A percentile compares a stretch with the other conserved stretches of the same genome.
These are phyloP conservation scores for Erucastrum elatum DNA, from an alignment of 345 rosid species.

Conservation along the genomic window DNA sequence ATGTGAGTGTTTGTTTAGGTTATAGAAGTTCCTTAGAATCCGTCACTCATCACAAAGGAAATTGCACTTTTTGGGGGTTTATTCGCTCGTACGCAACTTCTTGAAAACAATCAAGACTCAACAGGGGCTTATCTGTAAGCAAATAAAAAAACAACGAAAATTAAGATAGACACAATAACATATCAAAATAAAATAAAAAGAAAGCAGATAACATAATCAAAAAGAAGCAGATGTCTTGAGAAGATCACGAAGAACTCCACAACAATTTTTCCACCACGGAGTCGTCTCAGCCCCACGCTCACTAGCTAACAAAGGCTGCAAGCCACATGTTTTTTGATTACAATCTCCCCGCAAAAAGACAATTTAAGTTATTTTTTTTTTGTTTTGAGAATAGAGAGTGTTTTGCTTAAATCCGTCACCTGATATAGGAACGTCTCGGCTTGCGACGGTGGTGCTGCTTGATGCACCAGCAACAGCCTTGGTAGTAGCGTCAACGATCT, in stretches of 20 bases:
- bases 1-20: background rate
- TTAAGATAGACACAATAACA: constrained; percentile 26
- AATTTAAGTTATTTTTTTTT: background rate
- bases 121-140: constrained; percentile 18
- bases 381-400: background rate
- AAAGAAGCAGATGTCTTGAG: constrained; percentile 32
- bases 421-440: constrained; percentile 36
- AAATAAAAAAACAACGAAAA: background rate
- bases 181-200: constrained; percentile 15
- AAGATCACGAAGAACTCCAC: constrained; percentile 45
- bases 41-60: constrained; percentile 25
- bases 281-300: constrained; percentile 31
- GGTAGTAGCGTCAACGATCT: constrained; percentile 26
- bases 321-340: constrained; percentile 4
- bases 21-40: background rate
- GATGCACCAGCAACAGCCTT: constrained; percentile 35
- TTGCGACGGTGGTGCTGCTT: constrained; percentile 26
- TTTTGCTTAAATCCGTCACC: constrained; percentile 14
- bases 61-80: background rate
- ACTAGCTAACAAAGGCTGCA: constrained; percentile 36
- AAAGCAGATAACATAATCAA: constrained; percentile 26
- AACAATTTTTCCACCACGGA: constrained; percentile 44
- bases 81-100: constrained; percentile 31
- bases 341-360: background rate
- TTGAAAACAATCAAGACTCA: constrained; percentile 29